Base-by-base conservation (phyloP, 768 basidiomycete species). In the Boletus vinaceobasis region DNA sequence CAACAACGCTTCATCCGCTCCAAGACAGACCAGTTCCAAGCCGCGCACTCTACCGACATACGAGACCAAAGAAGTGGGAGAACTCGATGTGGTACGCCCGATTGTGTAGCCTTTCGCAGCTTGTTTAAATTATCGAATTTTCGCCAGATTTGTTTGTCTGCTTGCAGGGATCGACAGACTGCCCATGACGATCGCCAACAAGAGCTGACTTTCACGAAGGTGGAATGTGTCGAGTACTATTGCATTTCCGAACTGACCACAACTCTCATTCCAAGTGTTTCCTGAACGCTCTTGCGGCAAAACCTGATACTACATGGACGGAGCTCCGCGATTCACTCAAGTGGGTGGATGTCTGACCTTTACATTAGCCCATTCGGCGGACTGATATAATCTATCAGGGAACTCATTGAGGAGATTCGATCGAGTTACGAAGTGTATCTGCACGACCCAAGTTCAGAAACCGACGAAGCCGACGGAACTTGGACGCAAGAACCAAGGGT, bases 121-220 rank as follows among this genome's bases (percentile, higher is more conserved):
- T 14, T 23, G 5, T 8, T 44, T 17, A 8, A 36, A 27, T 21
- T 21, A 2, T 55, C 15, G 2, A 40, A 32, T 1, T 19, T 11
- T 13, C 3, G 0, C 13, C 17, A 69, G 66, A 61, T 71, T 10
- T 71, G 60, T 37, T 33, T 71, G 19, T 66, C 66, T 0, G 64
- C 68, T 6, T 69, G 67, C 43, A 59, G 60, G 11, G 67, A 71
- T n/a, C 47, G 45, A 13, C 65, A 69, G 5, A 4, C 40, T 19
- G 67, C 69, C 6, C 55, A 58, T 14, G 68, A 69, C 38, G 65
- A 69, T 37, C 37, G 52, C 13, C 44, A 48, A 43, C 57, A 37
- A 31, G 48, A 36, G 26, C 13, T 56, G 10, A 68, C 68, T 8
- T 66, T 68, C 36, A 68, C 67, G 14, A 66, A 60, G 66, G 67